Percentiles rank a stretch among this genome's conserved stretches.
phyloP scores from a whole-genome alignment of 345 rosid genomes.

The Lumnitzera racemosa region DNA sequence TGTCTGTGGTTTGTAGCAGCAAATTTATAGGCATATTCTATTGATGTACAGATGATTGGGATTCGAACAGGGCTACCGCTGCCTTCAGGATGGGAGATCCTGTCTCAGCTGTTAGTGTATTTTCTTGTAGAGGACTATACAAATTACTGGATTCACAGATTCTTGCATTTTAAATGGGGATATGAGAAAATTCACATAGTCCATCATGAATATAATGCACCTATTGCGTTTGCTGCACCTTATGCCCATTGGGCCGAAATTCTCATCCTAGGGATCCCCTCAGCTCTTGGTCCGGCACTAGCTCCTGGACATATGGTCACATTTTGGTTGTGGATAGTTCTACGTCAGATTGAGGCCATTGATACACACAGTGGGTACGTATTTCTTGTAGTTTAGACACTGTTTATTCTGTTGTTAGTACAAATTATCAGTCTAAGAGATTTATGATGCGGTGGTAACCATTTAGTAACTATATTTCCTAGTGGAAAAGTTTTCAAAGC shows the following conservation, averaged over 20 bases:
- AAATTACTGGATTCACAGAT: slow-evolving; percentile 86
- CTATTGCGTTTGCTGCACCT: slow-evolving; percentile 78
- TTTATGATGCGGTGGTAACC: too few species aligned
- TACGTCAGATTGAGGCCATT: slow-evolving; percentile 85
- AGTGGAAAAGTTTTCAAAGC: too few species aligned
- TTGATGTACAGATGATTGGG: slow-evolving; percentile 54
- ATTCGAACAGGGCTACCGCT: slow-evolving; percentile 63
- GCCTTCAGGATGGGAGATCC: slow-evolving; percentile 68
- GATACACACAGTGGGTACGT: slow-evolving; percentile 98
- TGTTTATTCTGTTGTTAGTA: too few species aligned
- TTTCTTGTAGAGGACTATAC: slow-evolving; percentile 80
- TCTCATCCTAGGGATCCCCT: slow-evolving; percentile 83
- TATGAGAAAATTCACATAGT: slow-evolving; percentile 83
- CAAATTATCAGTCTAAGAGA: too few species aligned
- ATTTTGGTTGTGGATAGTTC: slow-evolving; percentile 87
- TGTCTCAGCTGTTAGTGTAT: slow-evolving; percentile 61
- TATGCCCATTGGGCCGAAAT: slow-evolving; percentile 95
- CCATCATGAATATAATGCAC: slow-evolving; percentile 87
- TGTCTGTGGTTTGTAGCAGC: slow-evolving; percentile 1
- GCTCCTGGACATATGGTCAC: slow-evolving; percentile 95
- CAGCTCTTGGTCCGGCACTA: slow-evolving; percentile 89
- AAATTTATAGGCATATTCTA: background rate
- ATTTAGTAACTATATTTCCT: too few species aligned
- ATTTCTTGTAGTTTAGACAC: slow-evolving; percentile 9
- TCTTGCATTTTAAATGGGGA: slow-evolving; percentile 81